A percentile compares a stretch with the other conserved stretches of the same genome.
Conservation (phyloP, 2,329 filamentous ascomycete species). For the Beauveria bassiana region DNA sequence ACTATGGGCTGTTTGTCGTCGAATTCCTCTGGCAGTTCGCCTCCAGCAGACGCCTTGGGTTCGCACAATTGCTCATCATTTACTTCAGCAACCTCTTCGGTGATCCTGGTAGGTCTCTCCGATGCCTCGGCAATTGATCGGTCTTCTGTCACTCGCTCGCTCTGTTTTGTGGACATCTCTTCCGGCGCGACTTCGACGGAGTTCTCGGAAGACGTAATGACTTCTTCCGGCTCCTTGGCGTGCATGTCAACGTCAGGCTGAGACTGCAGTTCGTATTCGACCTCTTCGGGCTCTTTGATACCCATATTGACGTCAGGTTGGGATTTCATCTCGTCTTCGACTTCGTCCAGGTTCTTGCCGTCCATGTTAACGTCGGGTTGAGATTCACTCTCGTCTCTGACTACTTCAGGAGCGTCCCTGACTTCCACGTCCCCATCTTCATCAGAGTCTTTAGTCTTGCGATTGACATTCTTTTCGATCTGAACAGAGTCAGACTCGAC, state of each 20-base stretch:
- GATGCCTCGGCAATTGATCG: not conserved
- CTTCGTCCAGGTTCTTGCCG: not conserved
- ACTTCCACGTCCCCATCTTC: not conserved
- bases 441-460: not conserved
- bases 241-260: constrained; percentile 8
- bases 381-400: not conserved
- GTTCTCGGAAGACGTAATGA: not conserved
- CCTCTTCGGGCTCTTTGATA: not conserved
- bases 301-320: not conserved
- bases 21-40: not conserved
- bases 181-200: not conserved
- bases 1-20: not conserved
- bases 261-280: not conserved
- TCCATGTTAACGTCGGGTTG: not conserved
- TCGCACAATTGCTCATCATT: not conserved
- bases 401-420: not conserved
- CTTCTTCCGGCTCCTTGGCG: not conserved
- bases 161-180: not conserved
- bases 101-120: not conserved
- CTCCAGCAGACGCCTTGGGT: not conserved
- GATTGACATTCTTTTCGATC: not conserved
- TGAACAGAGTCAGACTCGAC: not conserved
- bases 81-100: not conserved
- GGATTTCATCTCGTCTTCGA: not conserved
- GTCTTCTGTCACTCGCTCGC: not conserved